phyloP scores from a whole-genome alignment of 306 rosid genomes.

The Notholithocarpus densiflorus region DNA sequence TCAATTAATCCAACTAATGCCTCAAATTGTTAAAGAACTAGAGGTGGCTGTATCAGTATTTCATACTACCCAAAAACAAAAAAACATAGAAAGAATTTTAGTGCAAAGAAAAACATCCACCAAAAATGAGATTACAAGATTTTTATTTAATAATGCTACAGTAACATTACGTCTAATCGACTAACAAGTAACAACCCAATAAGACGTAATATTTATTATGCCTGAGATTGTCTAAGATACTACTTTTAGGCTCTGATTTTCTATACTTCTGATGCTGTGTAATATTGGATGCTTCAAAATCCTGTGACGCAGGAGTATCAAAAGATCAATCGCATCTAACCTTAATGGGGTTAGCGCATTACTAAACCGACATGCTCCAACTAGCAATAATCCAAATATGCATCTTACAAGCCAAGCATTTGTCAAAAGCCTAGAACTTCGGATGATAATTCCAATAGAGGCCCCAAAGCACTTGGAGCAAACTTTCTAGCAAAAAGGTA shows the following conservation, averaged over 20 bases:
- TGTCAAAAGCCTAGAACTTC: constrained; percentile 66
- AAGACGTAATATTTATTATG: constrained; percentile 19
- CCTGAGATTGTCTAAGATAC: constrained; percentile 26
- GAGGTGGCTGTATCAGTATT: not conserved
- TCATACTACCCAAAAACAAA: not conserved
- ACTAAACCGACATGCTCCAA: constrained; percentile 30
- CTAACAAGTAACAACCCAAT: constrained; percentile 25
- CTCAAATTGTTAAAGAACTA: not conserved
- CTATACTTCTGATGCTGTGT: constrained; percentile 31
- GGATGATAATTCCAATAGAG: constrained; percentile 66
- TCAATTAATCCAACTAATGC: not conserved
- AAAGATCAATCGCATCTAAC: constrained; percentile 23
- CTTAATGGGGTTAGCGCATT: constrained; percentile 25
- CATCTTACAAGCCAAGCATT: constrained; percentile 19
- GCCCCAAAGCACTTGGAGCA: constrained; percentile 86
- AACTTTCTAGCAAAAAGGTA: constrained; percentile 92
- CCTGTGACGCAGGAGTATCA: constrained; percentile 10
- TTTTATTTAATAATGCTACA: not conserved
- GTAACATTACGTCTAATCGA: constrained; percentile 14
- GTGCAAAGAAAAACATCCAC: not conserved
- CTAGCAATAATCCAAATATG: constrained; percentile 9
- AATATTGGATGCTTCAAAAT: constrained; percentile 31
- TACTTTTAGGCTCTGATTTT: constrained; percentile 32
- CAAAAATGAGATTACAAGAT: not conserved
- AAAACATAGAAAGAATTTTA: not conserved